Conservation (phyloP, 176 grass and related monocot species). For the Triticum urartu region DNA sequence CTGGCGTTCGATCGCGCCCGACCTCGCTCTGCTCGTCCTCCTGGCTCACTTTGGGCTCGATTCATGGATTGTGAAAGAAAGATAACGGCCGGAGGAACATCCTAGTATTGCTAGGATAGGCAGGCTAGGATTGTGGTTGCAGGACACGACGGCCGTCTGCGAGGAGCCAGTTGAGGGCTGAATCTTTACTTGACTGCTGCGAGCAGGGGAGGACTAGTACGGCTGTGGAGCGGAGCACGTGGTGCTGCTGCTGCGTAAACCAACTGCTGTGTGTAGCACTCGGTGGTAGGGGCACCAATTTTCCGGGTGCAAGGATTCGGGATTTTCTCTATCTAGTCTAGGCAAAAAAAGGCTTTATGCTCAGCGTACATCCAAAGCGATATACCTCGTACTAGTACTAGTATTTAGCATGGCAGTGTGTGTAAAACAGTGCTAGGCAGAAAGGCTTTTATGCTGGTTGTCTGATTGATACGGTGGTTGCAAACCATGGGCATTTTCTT, state of each 20-base stretch:
- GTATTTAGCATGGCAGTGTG: too few relatives aligned
- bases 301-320: not conserved
- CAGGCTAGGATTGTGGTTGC: conserved; percentile 9
- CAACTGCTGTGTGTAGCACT: not conserved
- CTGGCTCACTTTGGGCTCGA: too few relatives aligned
- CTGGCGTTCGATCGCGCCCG: too few relatives aligned
- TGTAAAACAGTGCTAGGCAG: too few relatives aligned
- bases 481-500: too few relatives aligned
- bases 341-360: not conserved
- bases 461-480: too few relatives aligned
- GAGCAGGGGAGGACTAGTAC: not conserved
- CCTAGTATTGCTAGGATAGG: not conserved
- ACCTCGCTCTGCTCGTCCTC: too few relatives aligned
- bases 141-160: not conserved
- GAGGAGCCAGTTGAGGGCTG: not conserved
- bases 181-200: not conserved
- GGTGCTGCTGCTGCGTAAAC: not conserved
- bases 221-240: not conserved
- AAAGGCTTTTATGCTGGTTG: too few relatives aligned
- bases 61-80: not conserved
- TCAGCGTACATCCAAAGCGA: not conserved
- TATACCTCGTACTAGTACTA: too few relatives aligned
- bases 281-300: too few relatives aligned
- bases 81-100: conserved; percentile 6
- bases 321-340: not conserved